These are phyloP conservation scores for Lumnitzera racemosa DNA, from an alignment of 345 rosid species.

Conservation along the genomic window DNA sequence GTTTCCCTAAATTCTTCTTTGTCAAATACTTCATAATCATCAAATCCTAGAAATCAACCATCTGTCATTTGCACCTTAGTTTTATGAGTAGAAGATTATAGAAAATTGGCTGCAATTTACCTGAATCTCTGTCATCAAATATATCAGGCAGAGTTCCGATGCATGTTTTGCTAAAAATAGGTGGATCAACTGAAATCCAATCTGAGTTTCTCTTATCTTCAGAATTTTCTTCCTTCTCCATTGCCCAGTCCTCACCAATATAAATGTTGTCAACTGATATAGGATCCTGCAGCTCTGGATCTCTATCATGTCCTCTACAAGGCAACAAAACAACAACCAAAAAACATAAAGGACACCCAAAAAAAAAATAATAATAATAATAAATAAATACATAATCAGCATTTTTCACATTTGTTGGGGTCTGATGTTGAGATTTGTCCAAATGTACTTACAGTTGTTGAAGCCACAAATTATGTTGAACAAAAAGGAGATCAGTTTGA, in stretches of 20 bases:
- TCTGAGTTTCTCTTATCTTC: constrained; percentile 47
- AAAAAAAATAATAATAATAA: not conserved
- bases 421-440: not conserved
- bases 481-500: constrained; percentile 51
- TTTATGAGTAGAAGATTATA: constrained; percentile 12
- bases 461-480: constrained; percentile 64
- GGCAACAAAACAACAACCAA: constrained; percentile 6
- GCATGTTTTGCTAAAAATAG: too few species aligned
- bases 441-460: constrained; percentile 41
- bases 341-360: constrained; percentile 7
- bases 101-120: too few species aligned
- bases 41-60: constrained; percentile 48
- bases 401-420: not conserved
- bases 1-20: constrained; percentile 2
- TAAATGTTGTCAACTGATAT: constrained; percentile 31
- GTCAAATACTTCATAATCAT: constrained; percentile 60
- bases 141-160: too few species aligned
- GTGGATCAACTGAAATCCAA: constrained; percentile 53
- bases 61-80: constrained; percentile 43
- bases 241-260: constrained; percentile 59
- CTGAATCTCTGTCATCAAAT: too few species aligned
- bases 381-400: not conserved
- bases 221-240: constrained; percentile 31
- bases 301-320: constrained; percentile 25
- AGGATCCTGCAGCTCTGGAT: constrained; percentile 24